A percentile compares a stretch with the other conserved stretches of the same genome.
These are phyloP conservation scores for Striga asiatica DNA, from an alignment of 257 asterid genomes.

Conservation along the genomic window DNA sequence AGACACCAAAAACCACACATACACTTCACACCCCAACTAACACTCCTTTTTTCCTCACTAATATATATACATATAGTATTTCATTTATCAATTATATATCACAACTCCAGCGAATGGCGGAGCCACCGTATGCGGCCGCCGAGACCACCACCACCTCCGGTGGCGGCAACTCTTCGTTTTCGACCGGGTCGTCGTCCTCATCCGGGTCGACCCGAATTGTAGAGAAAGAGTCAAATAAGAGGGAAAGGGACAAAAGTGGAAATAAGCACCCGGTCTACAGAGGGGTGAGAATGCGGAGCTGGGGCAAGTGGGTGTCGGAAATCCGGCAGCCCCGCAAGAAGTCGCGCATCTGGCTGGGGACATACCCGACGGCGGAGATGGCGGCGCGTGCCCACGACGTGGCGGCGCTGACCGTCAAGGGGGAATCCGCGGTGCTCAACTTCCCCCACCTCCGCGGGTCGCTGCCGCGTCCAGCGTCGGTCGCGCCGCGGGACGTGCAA, in stretches of 20 bases:
- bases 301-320: conserved; percentile 83
- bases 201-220: background rate
- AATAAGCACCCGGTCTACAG: conserved; percentile 48
- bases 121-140: conserved; percentile 20
- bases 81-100: background rate
- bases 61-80: background rate
- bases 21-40: conserved; percentile 23
- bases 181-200: background rate
- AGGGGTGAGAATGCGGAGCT: conserved; percentile 63
- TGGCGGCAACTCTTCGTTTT: background rate
- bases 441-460: conserved; percentile 41
- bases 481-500: conserved; percentile 45
- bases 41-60: conserved; percentile 2
- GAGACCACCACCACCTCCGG: conserved; percentile 6
- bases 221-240: background rate
- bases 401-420: conserved; percentile 55
- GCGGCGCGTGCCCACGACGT: conserved; percentile 79
- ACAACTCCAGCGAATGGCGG: conserved; percentile 12
- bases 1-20: conserved; percentile 18
- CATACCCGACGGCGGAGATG: conserved; percentile 61
- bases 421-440: conserved; percentile 37
- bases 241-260: conserved; percentile 17
- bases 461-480: conserved; percentile 52
- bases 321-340: conserved; percentile 64
- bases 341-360: conserved; percentile 69